A percentile compares a stretch with the other conserved stretches of the same genome.
These are phyloP conservation scores for Penstemon barbatus DNA, from an alignment of 257 asterid species.

Conservation along the genomic window DNA sequence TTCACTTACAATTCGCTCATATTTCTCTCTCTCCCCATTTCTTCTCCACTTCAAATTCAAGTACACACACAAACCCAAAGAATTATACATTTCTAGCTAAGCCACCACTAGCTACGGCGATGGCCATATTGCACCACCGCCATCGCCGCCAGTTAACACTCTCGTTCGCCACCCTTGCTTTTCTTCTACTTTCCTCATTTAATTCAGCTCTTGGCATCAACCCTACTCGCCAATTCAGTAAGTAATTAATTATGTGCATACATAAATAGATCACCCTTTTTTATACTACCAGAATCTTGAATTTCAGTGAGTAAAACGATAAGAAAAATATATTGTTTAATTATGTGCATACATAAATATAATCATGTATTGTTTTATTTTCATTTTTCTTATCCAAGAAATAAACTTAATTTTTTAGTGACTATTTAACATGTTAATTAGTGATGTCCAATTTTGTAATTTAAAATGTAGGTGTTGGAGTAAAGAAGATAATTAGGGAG, in stretches of 20 bases:
- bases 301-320: too few relatives aligned
- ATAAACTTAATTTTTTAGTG: too few relatives aligned
- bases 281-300: too few relatives aligned
- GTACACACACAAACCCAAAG: neutral
- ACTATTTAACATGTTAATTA: too few relatives aligned
- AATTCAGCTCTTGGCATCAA: slow-evolving; percentile 32
- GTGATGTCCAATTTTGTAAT: too few relatives aligned
- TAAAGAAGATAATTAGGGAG: slow-evolving; percentile 29
- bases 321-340: too few relatives aligned
- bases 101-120: slow-evolving; percentile 32
- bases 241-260: too few relatives aligned
- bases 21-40: neutral
- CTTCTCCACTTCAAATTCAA: neutral
- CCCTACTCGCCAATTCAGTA: slow-evolving; percentile 48
- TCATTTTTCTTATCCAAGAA: too few relatives aligned
- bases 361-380: too few relatives aligned
- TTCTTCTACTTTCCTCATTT: slow-evolving; percentile 49
- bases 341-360: too few relatives aligned
- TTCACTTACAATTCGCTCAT: slow-evolving; percentile 15
- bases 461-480: slow-evolving; percentile 31
- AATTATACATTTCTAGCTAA: neutral
- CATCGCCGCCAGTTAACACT: slow-evolving; percentile 36
- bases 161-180: slow-evolving; percentile 47
- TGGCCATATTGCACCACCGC: slow-evolving; percentile 41
- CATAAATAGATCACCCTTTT: too few relatives aligned